Conservation (phyloP, 257 asterid genomes). For the Coffea canephora region DNA sequence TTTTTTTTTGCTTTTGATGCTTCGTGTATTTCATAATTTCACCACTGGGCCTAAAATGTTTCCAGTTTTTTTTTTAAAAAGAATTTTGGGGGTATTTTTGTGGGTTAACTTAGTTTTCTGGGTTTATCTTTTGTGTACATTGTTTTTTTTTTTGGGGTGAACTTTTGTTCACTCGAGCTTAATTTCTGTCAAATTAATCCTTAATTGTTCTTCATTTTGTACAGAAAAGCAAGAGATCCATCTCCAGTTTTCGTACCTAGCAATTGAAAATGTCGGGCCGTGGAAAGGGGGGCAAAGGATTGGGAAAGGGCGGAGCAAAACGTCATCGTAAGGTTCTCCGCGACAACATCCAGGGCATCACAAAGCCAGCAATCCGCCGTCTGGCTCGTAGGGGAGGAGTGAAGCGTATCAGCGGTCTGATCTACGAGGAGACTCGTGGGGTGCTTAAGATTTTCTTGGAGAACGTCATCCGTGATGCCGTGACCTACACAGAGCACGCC, state of each 20-base stretch:
- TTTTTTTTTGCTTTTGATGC: background rate
- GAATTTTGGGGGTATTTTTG: too few species aligned
- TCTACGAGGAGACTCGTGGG: conserved; percentile 37
- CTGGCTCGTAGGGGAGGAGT: conserved; percentile 41
- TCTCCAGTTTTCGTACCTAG: background rate
- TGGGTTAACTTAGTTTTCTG: too few species aligned
- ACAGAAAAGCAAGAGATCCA: background rate
- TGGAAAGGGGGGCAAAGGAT: conserved; percentile 40
- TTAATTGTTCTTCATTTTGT: background rate
- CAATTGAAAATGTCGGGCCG: conserved; percentile 29
- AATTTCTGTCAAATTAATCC: background rate
- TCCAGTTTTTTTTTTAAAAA: too few species aligned
- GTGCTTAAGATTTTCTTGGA: conserved; percentile 35
- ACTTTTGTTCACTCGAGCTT: background rate
- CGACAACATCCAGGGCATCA: conserved; percentile 36
- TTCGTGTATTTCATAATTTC: background rate
- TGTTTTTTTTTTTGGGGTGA: too few species aligned
- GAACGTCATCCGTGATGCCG: conserved; percentile 36
- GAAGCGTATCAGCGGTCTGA: conserved; percentile 32
- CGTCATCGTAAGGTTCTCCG: conserved; percentile 37
- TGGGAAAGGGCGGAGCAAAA: conserved; percentile 39
- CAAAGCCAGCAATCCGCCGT: conserved; percentile 34
- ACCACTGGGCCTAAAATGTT: too few species aligned
- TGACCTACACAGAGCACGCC: conserved; percentile 37
- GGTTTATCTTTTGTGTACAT: too few species aligned